These are phyloP conservation scores for Plasmopara muralis DNA, from an alignment of 352 stramenopile genomes.

Conservation along the genomic window DNA sequence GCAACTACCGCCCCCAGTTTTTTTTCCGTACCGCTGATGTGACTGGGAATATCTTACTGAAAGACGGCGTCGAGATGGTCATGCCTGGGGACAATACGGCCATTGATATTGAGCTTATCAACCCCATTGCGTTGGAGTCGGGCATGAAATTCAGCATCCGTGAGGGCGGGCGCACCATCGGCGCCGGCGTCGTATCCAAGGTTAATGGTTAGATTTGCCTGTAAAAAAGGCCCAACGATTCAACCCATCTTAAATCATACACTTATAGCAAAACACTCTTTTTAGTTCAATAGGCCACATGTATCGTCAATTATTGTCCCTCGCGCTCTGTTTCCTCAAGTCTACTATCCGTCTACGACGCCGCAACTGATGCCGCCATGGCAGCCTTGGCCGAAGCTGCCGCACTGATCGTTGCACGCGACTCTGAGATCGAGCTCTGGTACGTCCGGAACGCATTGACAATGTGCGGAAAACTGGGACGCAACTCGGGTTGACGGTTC, in stretches of 20 bases:
- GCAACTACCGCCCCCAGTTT: slow-evolving; percentile 96
- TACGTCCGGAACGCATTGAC: slow-evolving; percentile 60
- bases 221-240: slow-evolving; percentile 7
- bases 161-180: slow-evolving; percentile 94
- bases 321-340: background rate
- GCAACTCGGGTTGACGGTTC: slow-evolving; percentile 62
- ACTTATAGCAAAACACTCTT: slow-evolving; percentile 11
- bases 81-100: slow-evolving; percentile 96
- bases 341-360: slow-evolving; percentile 23
- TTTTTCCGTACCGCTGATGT: slow-evolving; percentile 96
- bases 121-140: slow-evolving; percentile 86
- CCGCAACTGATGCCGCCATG: slow-evolving; percentile 36
- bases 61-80: slow-evolving; percentile 87
- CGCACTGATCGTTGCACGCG: slow-evolving; percentile 30
- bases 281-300: slow-evolving; percentile 5
- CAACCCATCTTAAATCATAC: slow-evolving; percentile 21
- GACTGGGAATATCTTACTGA: slow-evolving; percentile 86
- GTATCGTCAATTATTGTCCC: slow-evolving; percentile 24
- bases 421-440: slow-evolving; percentile 42
- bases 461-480: slow-evolving; percentile 61
- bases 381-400: slow-evolving; percentile 33
- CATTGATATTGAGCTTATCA: slow-evolving; percentile 90
- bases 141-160: slow-evolving; percentile 95
- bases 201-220: slow-evolving; percentile 52
- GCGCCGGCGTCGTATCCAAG: slow-evolving; percentile 92